Evolutionary conservation across 352 stramenopile species (phyloP).

Genomic region (Globisporangium nagaii): DNA sequence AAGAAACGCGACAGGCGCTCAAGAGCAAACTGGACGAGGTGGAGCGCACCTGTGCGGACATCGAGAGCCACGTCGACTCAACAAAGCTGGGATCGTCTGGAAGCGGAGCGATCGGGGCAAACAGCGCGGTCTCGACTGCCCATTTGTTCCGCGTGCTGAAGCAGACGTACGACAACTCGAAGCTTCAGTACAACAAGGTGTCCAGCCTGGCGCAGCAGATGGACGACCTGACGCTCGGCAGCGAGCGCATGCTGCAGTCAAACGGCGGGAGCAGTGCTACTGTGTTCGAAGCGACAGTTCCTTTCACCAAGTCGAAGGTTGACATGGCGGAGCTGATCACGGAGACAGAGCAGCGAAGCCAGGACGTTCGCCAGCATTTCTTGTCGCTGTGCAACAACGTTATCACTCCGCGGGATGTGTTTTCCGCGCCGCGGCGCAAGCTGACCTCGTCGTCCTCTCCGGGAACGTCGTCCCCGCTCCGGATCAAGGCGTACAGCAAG

Average conservation of each 20-base stretch:
- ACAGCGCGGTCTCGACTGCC: constrained; percentile 22
- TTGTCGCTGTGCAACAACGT: constrained; percentile 56
- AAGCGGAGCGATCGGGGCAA: neutral
- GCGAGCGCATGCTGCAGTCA: constrained; percentile 17
- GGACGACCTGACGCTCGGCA: constrained; percentile 41
- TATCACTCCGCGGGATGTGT: constrained; percentile 53
- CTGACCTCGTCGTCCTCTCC: constrained; percentile 12
- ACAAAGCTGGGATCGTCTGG: constrained; percentile 21
- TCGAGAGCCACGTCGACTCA: constrained; percentile 40
- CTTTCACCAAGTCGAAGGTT: constrained; percentile 26
- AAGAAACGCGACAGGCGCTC: constrained; percentile 42
- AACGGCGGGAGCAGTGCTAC: constrained; percentile 16
- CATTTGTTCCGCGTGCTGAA: constrained; percentile 68
- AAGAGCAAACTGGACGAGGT: constrained; percentile 45
- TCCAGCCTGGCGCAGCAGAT: constrained; percentile 46
- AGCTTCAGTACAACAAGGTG: constrained; percentile 67
- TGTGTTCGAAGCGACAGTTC: constrained; percentile 11
- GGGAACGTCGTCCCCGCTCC: constrained; percentile 21
- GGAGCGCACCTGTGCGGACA: constrained; percentile 41
- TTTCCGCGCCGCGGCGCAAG: constrained; percentile 34
- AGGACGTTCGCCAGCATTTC: constrained; percentile 44
- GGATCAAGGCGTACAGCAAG: constrained; percentile 52
- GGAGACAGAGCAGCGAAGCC: constrained; percentile 34
- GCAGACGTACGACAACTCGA: constrained; percentile 71
- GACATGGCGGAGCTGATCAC: constrained; percentile 46